phyloP scores from a whole-genome alignment of 331 rosid species.

The Malus hybrid region DNA sequence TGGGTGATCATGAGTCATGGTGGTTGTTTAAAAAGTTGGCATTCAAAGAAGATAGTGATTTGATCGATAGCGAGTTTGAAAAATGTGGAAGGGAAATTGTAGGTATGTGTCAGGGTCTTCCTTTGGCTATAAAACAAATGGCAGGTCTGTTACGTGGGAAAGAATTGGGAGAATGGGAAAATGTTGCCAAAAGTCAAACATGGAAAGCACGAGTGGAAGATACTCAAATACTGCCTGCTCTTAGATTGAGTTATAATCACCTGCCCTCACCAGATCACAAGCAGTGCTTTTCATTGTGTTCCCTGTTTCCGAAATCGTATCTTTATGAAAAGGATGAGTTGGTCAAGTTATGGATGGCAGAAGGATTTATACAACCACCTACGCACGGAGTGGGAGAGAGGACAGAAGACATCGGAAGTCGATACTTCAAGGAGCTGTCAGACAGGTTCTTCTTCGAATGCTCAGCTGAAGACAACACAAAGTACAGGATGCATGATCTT shows the following conservation, averaged over 20 bases:
- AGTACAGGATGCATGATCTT: constrained; percentile 2
- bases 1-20: background rate
- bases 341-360: constrained; percentile 4
- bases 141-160: constrained; percentile 4
- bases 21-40: background rate
- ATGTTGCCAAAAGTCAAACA: background rate
- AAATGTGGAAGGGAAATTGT: background rate
- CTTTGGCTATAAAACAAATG: constrained; percentile 6
- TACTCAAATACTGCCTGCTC: background rate
- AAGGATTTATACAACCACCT: background rate
- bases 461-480: background rate
- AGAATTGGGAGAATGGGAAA: background rate
- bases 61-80: background rate
- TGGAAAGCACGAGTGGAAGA: background rate
- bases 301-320: constrained; percentile 8
- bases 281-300: constrained; percentile 2
- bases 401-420: background rate
- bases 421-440: constrained; percentile 2
- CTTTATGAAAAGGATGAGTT: background rate
- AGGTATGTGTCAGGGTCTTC: constrained; percentile 1
- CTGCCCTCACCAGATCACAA: background rate
- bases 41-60: background rate
- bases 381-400: background rate
- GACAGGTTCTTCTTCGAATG: constrained; percentile 8
- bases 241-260: background rate